Evolutionary conservation across 306 rosid genomes (phyloP).

Genomic region (Datisca glomerata): DNA sequence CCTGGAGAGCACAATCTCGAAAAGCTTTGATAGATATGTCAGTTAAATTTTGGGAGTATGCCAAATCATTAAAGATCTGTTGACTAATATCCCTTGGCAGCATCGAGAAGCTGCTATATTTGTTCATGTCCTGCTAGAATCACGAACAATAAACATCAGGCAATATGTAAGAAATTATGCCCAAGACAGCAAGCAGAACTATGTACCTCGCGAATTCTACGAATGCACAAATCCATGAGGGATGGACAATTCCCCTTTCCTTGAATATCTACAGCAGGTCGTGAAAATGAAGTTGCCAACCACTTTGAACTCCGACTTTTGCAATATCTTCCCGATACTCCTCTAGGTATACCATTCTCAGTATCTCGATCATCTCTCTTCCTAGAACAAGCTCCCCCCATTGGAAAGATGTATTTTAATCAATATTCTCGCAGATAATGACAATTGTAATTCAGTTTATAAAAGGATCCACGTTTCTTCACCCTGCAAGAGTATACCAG

Average conservation of each 20-base stretch:
- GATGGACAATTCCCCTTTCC: constrained; percentile 48
- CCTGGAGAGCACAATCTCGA: constrained; percentile 95
- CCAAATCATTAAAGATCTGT: constrained; percentile 68
- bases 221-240: constrained; percentile 62
- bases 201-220: constrained; percentile 49
- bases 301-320: constrained; percentile 87
- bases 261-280: constrained; percentile 36
- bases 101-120: constrained; percentile 34
- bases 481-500: constrained; percentile 22
- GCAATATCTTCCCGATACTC: constrained; percentile 41
- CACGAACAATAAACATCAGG: constrained; percentile 18
- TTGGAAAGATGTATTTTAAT: constrained; percentile 9
- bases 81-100: constrained; percentile 92
- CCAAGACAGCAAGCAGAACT: background rate
- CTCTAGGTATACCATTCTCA: constrained; percentile 35
- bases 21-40: constrained; percentile 41
- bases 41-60: constrained; percentile 34
- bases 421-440: too few species aligned
- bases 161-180: constrained; percentile 6
- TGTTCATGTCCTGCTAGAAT: constrained; percentile 53
- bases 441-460: constrained; percentile 24
- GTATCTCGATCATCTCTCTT: constrained; percentile 45
- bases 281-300: constrained; percentile 61
- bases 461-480: constrained; percentile 22
- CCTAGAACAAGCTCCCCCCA: constrained; percentile 99